phyloP scores from a whole-genome alignment of 2,329 filamentous ascomycete genomes.

The Xylaria sp. region DNA sequence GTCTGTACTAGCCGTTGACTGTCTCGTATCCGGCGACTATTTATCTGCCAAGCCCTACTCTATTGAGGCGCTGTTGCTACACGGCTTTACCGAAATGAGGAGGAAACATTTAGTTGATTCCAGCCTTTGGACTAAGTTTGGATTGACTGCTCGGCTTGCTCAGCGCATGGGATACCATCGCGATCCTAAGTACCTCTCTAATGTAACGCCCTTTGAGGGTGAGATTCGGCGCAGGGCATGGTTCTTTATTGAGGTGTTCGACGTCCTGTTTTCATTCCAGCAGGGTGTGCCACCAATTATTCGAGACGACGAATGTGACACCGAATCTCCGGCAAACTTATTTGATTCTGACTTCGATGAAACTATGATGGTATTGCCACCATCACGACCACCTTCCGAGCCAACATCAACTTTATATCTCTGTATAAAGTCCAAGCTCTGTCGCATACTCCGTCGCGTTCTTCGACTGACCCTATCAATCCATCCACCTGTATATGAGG shows the following conservation, averaged over 20 bases:
- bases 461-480: constrained; percentile 56
- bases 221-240: constrained; percentile 64
- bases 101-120: constrained; percentile 57
- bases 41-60: constrained; percentile 58
- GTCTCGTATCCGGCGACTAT: constrained; percentile 61
- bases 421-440: constrained; percentile 57
- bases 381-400: constrained; percentile 56
- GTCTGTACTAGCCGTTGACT: constrained; percentile 55
- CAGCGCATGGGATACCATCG: constrained; percentile 65
- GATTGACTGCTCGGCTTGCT: constrained; percentile 59
- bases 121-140: constrained; percentile 60
- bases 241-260: constrained; percentile 60
- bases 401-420: constrained; percentile 58
- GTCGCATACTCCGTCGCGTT: constrained; percentile 57
- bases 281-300: constrained; percentile 64
- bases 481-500: constrained; percentile 51
- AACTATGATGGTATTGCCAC: constrained; percentile 55
- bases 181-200: constrained; percentile 57
- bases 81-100: constrained; percentile 57
- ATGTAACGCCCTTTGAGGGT: constrained; percentile 60
- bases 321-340: constrained; percentile 58
- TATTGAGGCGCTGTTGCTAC: constrained; percentile 62
- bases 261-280: constrained; percentile 62
- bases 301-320: constrained; percentile 60
- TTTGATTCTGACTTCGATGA: constrained; percentile 65